These are phyloP conservation scores for Pyronema domesticum DNA, from an alignment of 495 filamentous ascomycete genomes.

Conservation along the genomic window DNA sequence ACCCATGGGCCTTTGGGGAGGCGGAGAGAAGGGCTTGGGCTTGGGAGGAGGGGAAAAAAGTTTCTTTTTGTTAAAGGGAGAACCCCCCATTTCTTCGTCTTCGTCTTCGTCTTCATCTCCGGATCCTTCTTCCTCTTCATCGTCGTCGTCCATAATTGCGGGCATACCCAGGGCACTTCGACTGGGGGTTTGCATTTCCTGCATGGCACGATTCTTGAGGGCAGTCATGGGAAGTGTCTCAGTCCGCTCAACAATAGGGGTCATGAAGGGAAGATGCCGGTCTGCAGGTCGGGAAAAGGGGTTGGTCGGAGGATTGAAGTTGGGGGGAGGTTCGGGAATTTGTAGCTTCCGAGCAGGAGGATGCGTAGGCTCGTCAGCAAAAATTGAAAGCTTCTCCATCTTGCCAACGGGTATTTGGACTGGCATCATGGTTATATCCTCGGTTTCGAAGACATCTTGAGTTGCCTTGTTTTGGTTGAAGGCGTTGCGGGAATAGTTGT, in stretches of 20 bases:
- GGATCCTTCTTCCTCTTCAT: constrained; percentile 1
- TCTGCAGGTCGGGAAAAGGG: constrained; percentile 46
- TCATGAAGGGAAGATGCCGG: constrained; percentile 88
- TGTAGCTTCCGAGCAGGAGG: constrained; percentile 32
- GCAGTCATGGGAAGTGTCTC: constrained; percentile 41
- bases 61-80: too few species aligned
- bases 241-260: constrained; percentile 87
- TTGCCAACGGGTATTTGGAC: not conserved
- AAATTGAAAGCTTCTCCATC: constrained; percentile 7
- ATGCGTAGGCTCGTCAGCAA: constrained; percentile 16
- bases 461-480: not conserved
- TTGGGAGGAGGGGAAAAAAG: too few species aligned
- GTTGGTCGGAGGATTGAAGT: constrained; percentile 55
- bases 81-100: too few species aligned
- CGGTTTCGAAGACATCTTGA: not conserved
- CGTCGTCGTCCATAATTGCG: not conserved
- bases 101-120: too few species aligned
- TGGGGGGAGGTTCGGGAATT: constrained; percentile 62
- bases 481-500: constrained; percentile 7
- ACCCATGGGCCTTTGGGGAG: too few species aligned
- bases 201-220: not conserved
- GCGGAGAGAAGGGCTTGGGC: too few species aligned
- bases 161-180: not conserved
- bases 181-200: constrained; percentile 17
- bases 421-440: constrained; percentile 11